Evolutionary conservation across 768 basidiomycete species (phyloP), one percentile per base, ranked within the genome.

Genomic region (Termitomyces titanicus): DNA sequence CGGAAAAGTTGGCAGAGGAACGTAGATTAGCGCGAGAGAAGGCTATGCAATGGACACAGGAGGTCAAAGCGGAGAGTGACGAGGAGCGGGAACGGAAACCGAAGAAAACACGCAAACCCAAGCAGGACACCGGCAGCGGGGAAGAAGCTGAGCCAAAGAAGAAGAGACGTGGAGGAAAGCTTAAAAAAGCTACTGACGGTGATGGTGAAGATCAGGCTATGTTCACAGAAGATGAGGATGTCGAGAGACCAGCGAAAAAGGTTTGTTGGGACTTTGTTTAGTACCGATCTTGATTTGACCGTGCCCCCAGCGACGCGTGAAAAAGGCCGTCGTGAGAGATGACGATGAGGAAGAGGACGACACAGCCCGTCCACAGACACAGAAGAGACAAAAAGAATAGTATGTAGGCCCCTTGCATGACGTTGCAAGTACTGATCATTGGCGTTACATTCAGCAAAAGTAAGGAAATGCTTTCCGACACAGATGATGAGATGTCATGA

Each of bases 391-490:
- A 74, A 91, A 89, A 68, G 85, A 88, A 68, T 87, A 82, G 88
- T 89, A 59, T 62, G 86, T 78, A 9, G 27, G 9, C 24, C 15
- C 13, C 39, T 38, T 39, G 33, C n/a, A n/a, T 35, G 38, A 10
- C 37, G 27, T 40, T 25, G 43, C 34, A 47, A 40, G 10, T 59
- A 42, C 56, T 61, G 20, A 63, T 34, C 27, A 45, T 38, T 55
- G 29, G 43, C 37, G 20, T 58, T 48, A 11, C 17, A 38, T 54
- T 12, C 58, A 94, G 93, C 66, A 95, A 94, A 78, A 94, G 90
- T 65, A 93, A 92, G 70, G 93, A 86, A 63, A 80, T 85, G 69
- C 82, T 96, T 47, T 88, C 88, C 7, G 92, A 94, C 66, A 92
- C 91, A 2, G 93, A 94, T 66, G 92, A 91, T 27, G 89, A 89